Evolutionary conservation across 208 protist genomes (phyloP).

Genomic region (Vickermania spadyakhi): DNA sequence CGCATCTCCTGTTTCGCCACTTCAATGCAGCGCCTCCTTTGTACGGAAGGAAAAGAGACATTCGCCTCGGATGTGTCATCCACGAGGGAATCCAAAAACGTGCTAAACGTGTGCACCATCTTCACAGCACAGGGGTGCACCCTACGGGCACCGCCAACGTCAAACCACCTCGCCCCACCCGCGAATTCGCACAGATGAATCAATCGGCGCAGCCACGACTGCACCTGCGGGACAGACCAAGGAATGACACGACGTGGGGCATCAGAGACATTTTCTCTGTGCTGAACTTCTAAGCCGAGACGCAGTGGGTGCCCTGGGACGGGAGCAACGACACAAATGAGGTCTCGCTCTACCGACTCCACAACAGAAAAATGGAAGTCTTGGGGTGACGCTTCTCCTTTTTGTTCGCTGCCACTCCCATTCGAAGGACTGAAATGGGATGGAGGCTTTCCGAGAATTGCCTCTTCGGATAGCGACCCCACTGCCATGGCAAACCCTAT

Average conservation of each 20-base stretch:
- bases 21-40: too few species aligned
- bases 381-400: background rate
- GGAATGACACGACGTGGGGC: background rate
- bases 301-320: background rate
- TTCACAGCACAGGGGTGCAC: slow-evolving; percentile 24
- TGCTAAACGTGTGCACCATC: slow-evolving; percentile 8
- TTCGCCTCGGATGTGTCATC: too few species aligned
- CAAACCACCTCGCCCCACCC: background rate
- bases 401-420: too few species aligned
- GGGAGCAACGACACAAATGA: background rate
- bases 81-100: too few species aligned
- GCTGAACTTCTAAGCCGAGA: background rate
- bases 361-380: background rate
- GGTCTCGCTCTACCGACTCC: background rate
- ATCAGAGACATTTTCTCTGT: too few species aligned
- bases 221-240: background rate
- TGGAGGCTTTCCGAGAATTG: background rate
- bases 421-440: too few species aligned
- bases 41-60: too few species aligned
- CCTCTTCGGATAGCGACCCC: background rate
- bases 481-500: background rate
- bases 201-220: background rate
- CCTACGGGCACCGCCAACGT: slow-evolving; percentile 8
- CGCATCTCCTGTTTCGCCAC: background rate
- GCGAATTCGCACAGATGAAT: background rate